Conservation (phyloP, 148 eudicot species). For the Chenopodium formosanum region DNA sequence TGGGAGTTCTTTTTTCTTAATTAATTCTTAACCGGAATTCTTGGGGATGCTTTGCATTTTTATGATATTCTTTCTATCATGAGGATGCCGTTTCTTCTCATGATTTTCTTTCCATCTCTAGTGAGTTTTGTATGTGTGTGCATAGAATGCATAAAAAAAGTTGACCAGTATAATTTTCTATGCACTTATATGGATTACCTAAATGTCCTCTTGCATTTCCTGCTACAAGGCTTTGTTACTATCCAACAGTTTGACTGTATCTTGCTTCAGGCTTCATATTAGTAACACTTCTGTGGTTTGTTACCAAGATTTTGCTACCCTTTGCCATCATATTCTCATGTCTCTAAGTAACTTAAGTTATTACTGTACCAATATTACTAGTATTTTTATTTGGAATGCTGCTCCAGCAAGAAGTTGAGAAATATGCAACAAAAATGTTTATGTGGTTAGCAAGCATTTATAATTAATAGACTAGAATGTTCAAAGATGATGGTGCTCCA, state of each 20-base stretch:
- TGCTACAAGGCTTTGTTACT: background rate
- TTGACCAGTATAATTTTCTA: too few species aligned
- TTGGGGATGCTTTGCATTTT: background rate
- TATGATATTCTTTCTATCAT: too few species aligned
- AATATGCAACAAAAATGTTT: background rate
- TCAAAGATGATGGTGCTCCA: background rate
- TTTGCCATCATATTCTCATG: background rate
- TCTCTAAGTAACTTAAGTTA: background rate
- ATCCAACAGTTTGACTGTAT: background rate
- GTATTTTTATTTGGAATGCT: background rate
- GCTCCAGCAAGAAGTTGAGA: background rate
- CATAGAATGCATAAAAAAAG: too few species aligned
- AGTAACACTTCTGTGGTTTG: background rate
- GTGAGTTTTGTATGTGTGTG: too few species aligned
- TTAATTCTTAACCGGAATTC: background rate
- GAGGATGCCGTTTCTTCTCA: too few species aligned
- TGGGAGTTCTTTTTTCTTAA: background rate
- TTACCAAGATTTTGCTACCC: background rate
- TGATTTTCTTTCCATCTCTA: too few species aligned
- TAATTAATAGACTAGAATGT: background rate
- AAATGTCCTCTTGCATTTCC: background rate
- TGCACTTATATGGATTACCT: too few species aligned
- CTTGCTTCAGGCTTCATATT: background rate
- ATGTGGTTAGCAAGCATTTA: background rate
- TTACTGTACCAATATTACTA: background rate